A percentile compares a stretch with the other conserved stretches of the same genome.
Evolutionary conservation across 176 grass and related monocot genomes (phyloP).

Genomic region (Pontederia crassipes): DNA sequence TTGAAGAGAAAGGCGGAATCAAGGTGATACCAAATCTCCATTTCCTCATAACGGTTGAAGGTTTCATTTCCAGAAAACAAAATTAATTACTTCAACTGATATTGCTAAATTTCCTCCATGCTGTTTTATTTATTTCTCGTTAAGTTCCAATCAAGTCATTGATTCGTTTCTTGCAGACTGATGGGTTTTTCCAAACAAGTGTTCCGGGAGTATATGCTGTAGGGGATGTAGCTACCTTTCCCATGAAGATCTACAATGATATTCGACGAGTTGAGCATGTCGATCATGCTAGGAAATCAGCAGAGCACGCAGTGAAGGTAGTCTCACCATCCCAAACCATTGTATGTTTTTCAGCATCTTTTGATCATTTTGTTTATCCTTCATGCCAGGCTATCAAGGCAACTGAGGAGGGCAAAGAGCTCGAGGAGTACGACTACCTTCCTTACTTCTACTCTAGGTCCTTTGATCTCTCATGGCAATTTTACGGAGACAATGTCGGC

Average conservation of each 20-base stretch:
- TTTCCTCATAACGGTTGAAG: not conserved
- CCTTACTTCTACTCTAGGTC: constrained; percentile 94
- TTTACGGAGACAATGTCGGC: constrained; percentile 87
- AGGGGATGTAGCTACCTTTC: constrained; percentile 80
- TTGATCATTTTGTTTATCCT: not conserved
- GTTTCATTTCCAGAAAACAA: too few species aligned
- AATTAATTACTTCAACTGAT: too few species aligned
- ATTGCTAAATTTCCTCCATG: too few species aligned
- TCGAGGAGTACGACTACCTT: constrained; percentile 73
- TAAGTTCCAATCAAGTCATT: too few species aligned
- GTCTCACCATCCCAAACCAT: not conserved
- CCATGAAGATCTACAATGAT: constrained; percentile 76
- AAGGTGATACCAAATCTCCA: constrained; percentile 41
- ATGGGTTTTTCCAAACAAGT: constrained; percentile 76
- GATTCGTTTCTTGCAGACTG: constrained; percentile 38
- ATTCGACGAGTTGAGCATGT: constrained; percentile 85
- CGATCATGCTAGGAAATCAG: constrained; percentile 80
- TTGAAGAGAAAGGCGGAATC: constrained; percentile 95
- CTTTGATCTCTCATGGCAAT: constrained; percentile 84
- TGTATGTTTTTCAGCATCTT: not conserved
- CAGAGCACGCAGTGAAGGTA: constrained; percentile 85
- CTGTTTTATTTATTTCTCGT: not conserved
- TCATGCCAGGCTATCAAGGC: constrained; percentile 62
- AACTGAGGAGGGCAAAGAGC: constrained; percentile 40
- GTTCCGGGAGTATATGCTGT: constrained; percentile 76